Conservation (phyloP, 495 filamentous ascomycete species). For the Aspergillus kassunensis region DNA sequence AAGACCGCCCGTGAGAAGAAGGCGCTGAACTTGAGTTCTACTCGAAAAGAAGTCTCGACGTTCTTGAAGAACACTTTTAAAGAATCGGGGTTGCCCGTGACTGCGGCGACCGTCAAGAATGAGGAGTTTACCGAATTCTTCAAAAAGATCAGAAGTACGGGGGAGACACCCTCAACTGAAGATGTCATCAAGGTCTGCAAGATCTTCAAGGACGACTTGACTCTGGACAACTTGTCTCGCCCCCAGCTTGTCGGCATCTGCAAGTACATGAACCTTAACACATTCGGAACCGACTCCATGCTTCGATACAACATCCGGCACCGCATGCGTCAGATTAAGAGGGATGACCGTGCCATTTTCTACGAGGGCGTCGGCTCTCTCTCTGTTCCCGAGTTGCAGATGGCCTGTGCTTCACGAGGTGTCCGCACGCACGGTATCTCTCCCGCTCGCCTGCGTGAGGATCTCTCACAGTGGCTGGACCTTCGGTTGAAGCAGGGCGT, state of each 20-base stretch:
- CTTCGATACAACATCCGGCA: constrained; percentile 97
- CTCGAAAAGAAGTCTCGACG: constrained; percentile 87
- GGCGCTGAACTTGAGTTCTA: constrained; percentile 74
- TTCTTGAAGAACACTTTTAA: constrained; percentile 88
- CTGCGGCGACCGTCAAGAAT: constrained; percentile 76
- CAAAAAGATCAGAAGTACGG: constrained; percentile 89
- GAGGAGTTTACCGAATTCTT: constrained; percentile 98
- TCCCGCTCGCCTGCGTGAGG: constrained; percentile 81
- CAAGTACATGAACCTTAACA: constrained; percentile 96
- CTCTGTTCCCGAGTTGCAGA: constrained; percentile 89
- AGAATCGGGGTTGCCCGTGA: constrained; percentile 88
- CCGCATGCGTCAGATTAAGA: constrained; percentile 98
- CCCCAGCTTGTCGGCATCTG: constrained; percentile 97
- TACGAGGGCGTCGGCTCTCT: constrained; percentile 93
- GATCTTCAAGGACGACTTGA: constrained; percentile 97
- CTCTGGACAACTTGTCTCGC: constrained; percentile 92
- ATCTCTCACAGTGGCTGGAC: constrained; percentile 92
- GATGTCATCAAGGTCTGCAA: constrained; percentile 99
- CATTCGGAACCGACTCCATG: constrained; percentile 94
- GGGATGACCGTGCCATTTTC: constrained; percentile 90
- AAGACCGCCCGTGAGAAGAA: constrained; percentile 87
- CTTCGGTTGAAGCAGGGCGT: constrained; percentile 88
- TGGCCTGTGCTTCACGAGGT: constrained; percentile 83
- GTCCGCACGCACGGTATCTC: constrained; percentile 89
- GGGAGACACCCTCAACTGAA: constrained; percentile 77